A percentile compares a stretch with the other conserved stretches of the same genome.
phyloP scores from a whole-genome alignment of 208 protist species.

The Trypanosoma scelopori region DNA sequence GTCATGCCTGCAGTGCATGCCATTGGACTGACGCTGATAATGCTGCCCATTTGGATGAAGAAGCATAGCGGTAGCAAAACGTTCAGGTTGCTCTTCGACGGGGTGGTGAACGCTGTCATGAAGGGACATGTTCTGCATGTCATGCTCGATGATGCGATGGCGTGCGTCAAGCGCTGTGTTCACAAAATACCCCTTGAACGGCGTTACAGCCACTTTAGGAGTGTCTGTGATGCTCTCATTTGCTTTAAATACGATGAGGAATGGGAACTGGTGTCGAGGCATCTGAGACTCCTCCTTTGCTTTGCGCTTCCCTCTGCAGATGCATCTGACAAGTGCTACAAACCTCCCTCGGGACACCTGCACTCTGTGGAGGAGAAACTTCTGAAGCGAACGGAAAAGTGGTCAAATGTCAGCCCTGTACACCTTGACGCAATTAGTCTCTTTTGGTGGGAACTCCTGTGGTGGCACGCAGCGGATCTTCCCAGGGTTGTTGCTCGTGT shows the following conservation, averaged over 20 bases:
- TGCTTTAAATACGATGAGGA: not conserved
- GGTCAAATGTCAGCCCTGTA: constrained; percentile 3
- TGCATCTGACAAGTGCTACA: constrained; percentile 4
- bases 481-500: constrained; percentile 24
- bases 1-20: constrained; percentile 15
- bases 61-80: not conserved
- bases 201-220: constrained; percentile 13
- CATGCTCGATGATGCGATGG: constrained; percentile 12
- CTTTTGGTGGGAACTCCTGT: constrained; percentile 31
- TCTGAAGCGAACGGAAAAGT: constrained; percentile 16
- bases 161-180: constrained; percentile 20
- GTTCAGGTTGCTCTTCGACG: constrained; percentile 9
- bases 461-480: constrained; percentile 28
- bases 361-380: constrained; percentile 13
- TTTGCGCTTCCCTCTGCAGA: constrained; percentile 11
- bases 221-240: not conserved
- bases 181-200: constrained; percentile 1
- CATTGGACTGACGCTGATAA: constrained; percentile 19
- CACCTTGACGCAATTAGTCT: not conserved
- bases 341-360: constrained; percentile 16
- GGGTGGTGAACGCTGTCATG: constrained; percentile 11
- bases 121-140: constrained; percentile 2
- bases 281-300: constrained; percentile 11
- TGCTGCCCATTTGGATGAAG: constrained; percentile 27
- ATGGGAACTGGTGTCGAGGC: not conserved